Base-by-base conservation (phyloP, 208 protist genomes). In the Endotrypanum monterogeii region DNA sequence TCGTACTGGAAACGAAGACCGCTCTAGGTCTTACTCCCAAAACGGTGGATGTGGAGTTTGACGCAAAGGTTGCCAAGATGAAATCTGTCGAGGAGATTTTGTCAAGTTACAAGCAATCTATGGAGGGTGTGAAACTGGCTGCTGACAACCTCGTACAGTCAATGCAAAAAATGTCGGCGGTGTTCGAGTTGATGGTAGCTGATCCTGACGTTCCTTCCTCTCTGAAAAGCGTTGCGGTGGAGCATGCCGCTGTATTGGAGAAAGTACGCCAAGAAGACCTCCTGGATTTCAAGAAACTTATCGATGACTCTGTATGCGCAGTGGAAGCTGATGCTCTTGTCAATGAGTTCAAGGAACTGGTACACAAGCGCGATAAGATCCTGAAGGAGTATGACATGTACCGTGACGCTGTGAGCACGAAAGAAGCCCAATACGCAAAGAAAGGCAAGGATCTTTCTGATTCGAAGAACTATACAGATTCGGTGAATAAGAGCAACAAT, bases 351-450 rank as follows among this genome's bases (percentile, higher is more conserved):
- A 74, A 75, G 56, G 72, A 68, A 41, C 73, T 89, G 52, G 85
- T 86, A 41, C 41, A 60, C 30, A 83, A 81, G 74, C 78, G 88
- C 48, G 79, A 60, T 55, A 86, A 79, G 60, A 30, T 80, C n/a
- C 84, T 84, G 81, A 69, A 73, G 3, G 82, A 93, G 62, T 93
- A 87, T 55, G 86, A 90, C 73, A 73, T 82, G 1, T 93, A 93
- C 73, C 76, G 88, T 54, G 81, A 85, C 1, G 57, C 80, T 23
- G 89, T 89, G 0, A 23, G 41, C 50, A 87, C 82, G 39, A 91
- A 88, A 66, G 86, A 89, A 54, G 37, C n/a, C 6, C 75, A 87
- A 68, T 91, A 91, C 77, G 66, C 52, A 14, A 91, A 91, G 74
- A 90, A 89, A 65, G 78, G 79, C 41, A 93, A 91, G 57, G 67